Conservation (phyloP, 2,329 filamentous ascomycete species). For the Phaeomoniella chlamydospora region DNA sequence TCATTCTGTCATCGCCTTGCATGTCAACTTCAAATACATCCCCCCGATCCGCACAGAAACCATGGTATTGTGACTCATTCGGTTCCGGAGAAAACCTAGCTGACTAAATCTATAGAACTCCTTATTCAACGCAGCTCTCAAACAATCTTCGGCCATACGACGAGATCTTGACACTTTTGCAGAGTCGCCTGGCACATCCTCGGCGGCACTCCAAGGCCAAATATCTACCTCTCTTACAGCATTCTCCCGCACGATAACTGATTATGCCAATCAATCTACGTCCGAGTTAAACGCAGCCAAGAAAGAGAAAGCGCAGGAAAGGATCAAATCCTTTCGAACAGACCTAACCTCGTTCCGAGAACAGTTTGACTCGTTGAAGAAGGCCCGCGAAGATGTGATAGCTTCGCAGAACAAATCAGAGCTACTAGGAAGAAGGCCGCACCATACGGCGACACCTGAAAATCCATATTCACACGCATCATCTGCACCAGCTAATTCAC, state of each 20-base stretch:
- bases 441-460: conserved; percentile 66
- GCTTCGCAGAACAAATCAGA: conserved; percentile 59
- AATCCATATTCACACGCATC: conserved; percentile 70
- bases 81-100: not conserved
- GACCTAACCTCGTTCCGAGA: conserved; percentile 70
- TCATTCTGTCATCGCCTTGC: too few species aligned
- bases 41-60: too few species aligned
- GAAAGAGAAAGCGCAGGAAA: conserved; percentile 76
- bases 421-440: conserved; percentile 71
- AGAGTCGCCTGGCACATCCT: conserved; percentile 40
- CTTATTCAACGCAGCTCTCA: conserved; percentile 71
- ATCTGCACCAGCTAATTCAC: conserved; percentile 22
- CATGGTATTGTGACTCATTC: not conserved
- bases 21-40: too few species aligned
- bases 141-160: conserved; percentile 68
- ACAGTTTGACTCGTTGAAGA: conserved; percentile 64
- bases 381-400: conserved; percentile 60
- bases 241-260: conserved; percentile 80
- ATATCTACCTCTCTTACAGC: conserved; percentile 66
- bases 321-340: conserved; percentile 69
- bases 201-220: conserved; percentile 54
- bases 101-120: conserved; percentile 47
- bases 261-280: conserved; percentile 73
- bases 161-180: conserved; percentile 60
- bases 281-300: conserved; percentile 85